These are phyloP conservation scores for Ogataea hybrid DNA, from an alignment of 1,139 yeast species.

Conservation along the genomic window DNA sequence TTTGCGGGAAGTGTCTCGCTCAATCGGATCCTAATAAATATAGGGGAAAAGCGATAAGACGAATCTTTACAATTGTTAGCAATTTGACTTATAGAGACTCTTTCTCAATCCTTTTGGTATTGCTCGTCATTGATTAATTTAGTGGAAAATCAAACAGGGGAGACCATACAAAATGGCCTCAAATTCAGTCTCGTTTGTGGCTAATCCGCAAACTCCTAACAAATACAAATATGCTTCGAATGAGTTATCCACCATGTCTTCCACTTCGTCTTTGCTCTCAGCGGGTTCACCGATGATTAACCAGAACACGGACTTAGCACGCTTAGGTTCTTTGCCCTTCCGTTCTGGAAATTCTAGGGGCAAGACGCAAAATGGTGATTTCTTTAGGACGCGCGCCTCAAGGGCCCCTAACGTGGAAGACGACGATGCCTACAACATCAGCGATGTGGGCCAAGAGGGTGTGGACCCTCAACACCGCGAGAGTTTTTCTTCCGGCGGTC, in stretches of 20 bases:
- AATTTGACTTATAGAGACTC: too few relatives aligned
- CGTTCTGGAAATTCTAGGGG: not conserved
- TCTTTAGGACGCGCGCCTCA: not conserved
- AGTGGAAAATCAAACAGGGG: too few relatives aligned
- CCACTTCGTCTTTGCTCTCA: conserved; percentile 15
- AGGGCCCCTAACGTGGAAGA: not conserved
- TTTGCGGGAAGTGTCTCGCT: conserved; percentile 6
- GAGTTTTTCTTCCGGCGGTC: conserved; percentile 10
- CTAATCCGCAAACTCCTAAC: conserved; percentile 15
- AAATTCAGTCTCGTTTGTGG: conserved; percentile 14
- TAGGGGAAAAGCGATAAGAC: conserved; percentile 7
- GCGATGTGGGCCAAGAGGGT: not conserved
- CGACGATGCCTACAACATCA: conserved; percentile 1
- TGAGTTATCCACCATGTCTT: conserved; percentile 18
- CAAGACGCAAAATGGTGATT: not conserved
- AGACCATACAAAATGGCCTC: conserved; percentile 4
- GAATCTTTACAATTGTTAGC: not conserved
- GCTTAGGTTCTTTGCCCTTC: conserved; percentile 6
- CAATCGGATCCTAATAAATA: conserved; percentile 3
- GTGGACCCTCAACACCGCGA: not conserved
- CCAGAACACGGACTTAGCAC: conserved; percentile 8
- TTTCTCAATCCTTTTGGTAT: too few relatives aligned
- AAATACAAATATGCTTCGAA: conserved; percentile 16
- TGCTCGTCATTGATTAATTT: too few relatives aligned
- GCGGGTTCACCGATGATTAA: conserved; percentile 10